phyloP scores from a whole-genome alignment of 192 early-diverging fungal species.

The Allomyces arbusculus region DNA sequence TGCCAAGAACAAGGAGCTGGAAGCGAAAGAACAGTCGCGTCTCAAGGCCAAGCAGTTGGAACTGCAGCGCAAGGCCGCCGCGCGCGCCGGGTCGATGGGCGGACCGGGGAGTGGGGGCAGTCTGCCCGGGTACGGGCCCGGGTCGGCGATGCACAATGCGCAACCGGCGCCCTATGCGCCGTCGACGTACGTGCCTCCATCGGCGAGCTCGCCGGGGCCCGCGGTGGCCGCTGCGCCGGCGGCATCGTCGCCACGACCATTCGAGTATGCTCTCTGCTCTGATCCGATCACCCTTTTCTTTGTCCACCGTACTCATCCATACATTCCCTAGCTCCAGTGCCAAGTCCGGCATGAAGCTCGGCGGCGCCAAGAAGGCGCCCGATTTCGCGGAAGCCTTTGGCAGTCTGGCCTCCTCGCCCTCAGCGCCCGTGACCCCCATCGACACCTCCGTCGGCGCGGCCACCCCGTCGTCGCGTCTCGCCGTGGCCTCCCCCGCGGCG shows the following conservation, averaged over 20 bases:
- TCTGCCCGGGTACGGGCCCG: no score
- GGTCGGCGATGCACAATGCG: no score
- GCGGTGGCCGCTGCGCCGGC: no score
- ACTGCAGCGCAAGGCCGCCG: conserved; percentile 60
- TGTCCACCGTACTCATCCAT: no score
- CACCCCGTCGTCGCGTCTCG: not conserved
- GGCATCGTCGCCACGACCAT: no score
- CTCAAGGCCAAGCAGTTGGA: conserved; percentile 79
- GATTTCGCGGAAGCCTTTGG: conserved; percentile 1
- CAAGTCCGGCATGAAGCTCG: conserved; percentile 3
- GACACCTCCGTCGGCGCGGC: not conserved
- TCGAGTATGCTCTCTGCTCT: no score
- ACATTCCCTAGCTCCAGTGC: no score
- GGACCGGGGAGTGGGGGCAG: no score
- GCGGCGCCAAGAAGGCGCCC: conserved; percentile 2
- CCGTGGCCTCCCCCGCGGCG: conserved; percentile 15
- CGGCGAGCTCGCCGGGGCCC: no score
- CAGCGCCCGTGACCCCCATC: conserved; percentile 1
- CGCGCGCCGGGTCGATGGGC: not conserved
- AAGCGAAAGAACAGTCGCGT: conserved; percentile 93
- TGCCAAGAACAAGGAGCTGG: conserved; percentile 81
- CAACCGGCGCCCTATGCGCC: no score
- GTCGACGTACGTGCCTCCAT: no score
- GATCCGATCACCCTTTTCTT: no score
- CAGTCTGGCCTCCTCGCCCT: not conserved